phyloP scores from a whole-genome alignment of 2,329 filamentous ascomycete genomes.

The Botrytis squamosa region DNA sequence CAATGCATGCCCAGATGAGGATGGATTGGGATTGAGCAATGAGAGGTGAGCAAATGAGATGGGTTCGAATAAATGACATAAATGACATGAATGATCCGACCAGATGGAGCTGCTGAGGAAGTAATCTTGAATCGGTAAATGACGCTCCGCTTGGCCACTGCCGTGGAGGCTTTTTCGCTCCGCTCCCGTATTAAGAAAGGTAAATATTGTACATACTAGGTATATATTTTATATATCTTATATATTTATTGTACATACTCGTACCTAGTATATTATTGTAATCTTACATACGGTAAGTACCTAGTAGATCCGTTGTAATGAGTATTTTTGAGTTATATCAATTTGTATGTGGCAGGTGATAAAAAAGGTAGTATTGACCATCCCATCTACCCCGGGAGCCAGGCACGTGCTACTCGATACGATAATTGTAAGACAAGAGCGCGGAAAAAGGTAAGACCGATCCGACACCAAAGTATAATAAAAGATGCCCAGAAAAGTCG shows the following conservation, averaged over 20 bases:
- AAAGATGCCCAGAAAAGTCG: too few relatives aligned
- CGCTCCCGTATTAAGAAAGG: neutral
- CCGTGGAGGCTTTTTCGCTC: neutral
- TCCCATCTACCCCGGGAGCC: too few relatives aligned
- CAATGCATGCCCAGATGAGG: neutral
- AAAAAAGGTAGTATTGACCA: too few relatives aligned
- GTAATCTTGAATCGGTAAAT: neutral
- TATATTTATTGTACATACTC: too few relatives aligned
- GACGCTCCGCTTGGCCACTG: neutral
- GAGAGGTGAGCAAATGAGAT: neutral
- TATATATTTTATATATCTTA: too few relatives aligned
- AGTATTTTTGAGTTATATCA: too few relatives aligned
- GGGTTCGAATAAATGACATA: neutral
- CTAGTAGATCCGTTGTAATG: too few relatives aligned
- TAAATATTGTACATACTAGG: neutral
- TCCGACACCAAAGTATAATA: neutral
- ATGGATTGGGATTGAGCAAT: neutral
- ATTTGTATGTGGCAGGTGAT: neutral
- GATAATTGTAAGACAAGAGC: neutral
- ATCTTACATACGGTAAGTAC: too few relatives aligned
- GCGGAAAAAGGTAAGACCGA: neutral
- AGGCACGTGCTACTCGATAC: neutral
- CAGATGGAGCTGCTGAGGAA: neutral
- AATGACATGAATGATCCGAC: neutral
- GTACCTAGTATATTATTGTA: too few relatives aligned